Conservation (phyloP, 225 moss, liverwort and hornwort genomes). For the Marchantia paleacea region DNA sequence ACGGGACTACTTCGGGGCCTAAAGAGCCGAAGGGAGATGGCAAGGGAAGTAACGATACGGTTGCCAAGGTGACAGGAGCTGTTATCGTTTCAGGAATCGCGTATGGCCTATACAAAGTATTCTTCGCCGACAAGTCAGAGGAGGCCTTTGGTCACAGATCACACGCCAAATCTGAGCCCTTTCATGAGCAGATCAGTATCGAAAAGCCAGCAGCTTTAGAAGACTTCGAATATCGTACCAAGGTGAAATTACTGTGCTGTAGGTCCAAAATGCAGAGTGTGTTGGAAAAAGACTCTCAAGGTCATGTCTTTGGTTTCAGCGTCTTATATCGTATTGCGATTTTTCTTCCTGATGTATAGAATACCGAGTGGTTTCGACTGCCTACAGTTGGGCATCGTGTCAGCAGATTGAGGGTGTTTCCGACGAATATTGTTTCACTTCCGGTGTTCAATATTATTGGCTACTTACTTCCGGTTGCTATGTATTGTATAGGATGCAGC, state of each 20-base stretch:
- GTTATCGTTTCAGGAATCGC: conserved; percentile 38
- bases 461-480: too few relatives aligned
- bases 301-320: too few relatives aligned
- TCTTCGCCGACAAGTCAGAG: conserved; percentile 14
- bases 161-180: conserved; percentile 4
- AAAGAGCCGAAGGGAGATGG: conserved; percentile 20
- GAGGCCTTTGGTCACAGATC: neutral
- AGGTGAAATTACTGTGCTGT: neutral
- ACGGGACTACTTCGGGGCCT: conserved; percentile 7
- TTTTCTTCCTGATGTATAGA: too few relatives aligned
- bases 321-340: too few relatives aligned
- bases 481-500: neutral
- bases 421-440: too few relatives aligned
- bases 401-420: too few relatives aligned
- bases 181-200: conserved; percentile 30
- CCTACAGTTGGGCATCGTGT: too few relatives aligned
- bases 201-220: conserved; percentile 18
- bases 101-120: conserved; percentile 35
- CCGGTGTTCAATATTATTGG: too few relatives aligned
- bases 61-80: conserved; percentile 32
- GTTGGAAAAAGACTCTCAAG: too few relatives aligned
- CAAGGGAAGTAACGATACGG: conserved; percentile 23
- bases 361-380: too few relatives aligned
- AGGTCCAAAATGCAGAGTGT: too few relatives aligned
- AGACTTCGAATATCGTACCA: conserved; percentile 6